phyloP scores from a whole-genome alignment of 2,329 filamentous ascomycete species.

The Hypoxylon sp. region DNA sequence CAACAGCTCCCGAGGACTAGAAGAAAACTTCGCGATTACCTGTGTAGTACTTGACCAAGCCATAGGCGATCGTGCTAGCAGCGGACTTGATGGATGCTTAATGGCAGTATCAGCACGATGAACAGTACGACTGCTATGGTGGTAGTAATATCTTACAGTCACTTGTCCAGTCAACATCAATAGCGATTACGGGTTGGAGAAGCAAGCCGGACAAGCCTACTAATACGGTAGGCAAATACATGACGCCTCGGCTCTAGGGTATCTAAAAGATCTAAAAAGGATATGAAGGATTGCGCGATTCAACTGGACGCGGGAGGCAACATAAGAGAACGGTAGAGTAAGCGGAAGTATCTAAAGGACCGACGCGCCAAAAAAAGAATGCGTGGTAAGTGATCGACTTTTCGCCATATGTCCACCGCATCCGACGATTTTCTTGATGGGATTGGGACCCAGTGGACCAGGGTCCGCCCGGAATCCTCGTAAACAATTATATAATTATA shows the following conservation, averaged over 20 bases:
- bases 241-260: slow-evolving; percentile 17
- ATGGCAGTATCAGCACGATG: slow-evolving; percentile 18
- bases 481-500: no score
- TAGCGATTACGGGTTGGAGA: slow-evolving; percentile 26
- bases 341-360: slow-evolving; percentile 19
- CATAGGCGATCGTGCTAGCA: slow-evolving; percentile 40
- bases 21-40: slow-evolving; percentile 16
- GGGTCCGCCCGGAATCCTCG: slow-evolving; percentile 19
- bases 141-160: slow-evolving; percentile 28
- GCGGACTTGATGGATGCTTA: slow-evolving; percentile 39
- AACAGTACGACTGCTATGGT: background rate
- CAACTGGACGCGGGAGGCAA: slow-evolving; percentile 6
- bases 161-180: slow-evolving; percentile 37
- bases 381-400: slow-evolving; percentile 23
- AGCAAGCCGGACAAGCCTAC: slow-evolving; percentile 29
- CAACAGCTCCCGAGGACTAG: background rate
- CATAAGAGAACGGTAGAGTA: slow-evolving; percentile 22
- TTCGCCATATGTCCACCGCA: slow-evolving; percentile 15
- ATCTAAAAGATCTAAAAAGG: slow-evolving; percentile 9
- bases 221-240: slow-evolving; percentile 27
- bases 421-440: slow-evolving; percentile 17
- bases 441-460: slow-evolving; percentile 27
- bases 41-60: slow-evolving; percentile 39
- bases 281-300: slow-evolving; percentile 9
- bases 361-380: slow-evolving; percentile 15